These are phyloP conservation scores for Colletotrichum sp. DNA, from an alignment of 2,329 filamentous ascomycete species.

Conservation along the genomic window DNA sequence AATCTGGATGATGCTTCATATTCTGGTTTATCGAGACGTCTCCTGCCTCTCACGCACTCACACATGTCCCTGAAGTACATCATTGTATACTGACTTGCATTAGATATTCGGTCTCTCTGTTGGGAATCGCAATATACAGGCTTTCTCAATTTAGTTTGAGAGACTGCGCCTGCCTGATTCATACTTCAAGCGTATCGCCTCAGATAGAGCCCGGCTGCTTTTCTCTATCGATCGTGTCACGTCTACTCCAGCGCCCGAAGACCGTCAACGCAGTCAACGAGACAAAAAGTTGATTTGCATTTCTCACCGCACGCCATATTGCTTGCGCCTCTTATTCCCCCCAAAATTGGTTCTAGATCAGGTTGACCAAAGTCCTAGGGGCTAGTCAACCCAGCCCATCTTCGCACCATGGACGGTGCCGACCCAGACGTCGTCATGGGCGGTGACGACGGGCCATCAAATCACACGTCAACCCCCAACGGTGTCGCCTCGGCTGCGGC, in stretches of 20 bases:
- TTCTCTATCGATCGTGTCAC: neutral
- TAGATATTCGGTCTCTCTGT: neutral
- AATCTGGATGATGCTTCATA: neutral
- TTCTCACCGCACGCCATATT: neutral
- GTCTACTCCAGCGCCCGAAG: neutral
- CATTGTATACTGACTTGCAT: neutral
- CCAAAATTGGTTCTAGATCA: neutral
- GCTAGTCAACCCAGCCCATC: neutral
- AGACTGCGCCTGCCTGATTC: neutral
- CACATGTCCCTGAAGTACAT: neutral
- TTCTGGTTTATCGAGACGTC: neutral
- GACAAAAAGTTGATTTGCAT: neutral
- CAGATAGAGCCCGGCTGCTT: neutral
- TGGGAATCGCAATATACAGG: neutral
- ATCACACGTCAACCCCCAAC: slow-evolving; percentile 43
- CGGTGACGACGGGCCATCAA: slow-evolving; percentile 47
- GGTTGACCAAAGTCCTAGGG: neutral
- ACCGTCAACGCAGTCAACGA: neutral
- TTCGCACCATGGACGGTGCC: slow-evolving; percentile 7
- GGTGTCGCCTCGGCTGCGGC: slow-evolving; percentile 27
- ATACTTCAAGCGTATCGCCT: neutral
- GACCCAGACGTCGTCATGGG: slow-evolving; percentile 39
- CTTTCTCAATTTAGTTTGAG: neutral
- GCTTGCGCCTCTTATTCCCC: neutral
- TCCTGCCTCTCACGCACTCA: neutral